Base-by-base conservation (phyloP, 176 grass and related monocot species). In the Triticum urartu region DNA sequence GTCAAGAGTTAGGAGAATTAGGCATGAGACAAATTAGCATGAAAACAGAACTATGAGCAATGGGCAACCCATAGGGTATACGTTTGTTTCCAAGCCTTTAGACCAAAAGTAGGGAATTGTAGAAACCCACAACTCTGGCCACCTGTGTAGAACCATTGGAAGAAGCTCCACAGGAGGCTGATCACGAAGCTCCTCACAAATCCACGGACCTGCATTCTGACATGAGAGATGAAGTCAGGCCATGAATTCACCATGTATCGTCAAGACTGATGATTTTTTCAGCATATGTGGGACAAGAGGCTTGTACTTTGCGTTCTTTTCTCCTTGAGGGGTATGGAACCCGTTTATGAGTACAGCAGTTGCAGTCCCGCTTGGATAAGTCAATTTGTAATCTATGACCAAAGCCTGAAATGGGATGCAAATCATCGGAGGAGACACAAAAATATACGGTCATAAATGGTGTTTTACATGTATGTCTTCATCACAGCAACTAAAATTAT, bases 51-150 rank as follows among this genome's bases (percentile, higher is more conserved):
- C 22, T 75, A 80, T 9, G 42, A 75, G 20, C 11, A 34, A 79
- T 47, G 47, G 20, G 62, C 30, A 36, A 71, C 5, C 21, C 35
- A 68, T 48, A 34, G 59, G 52, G 13, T 10, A 36, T 95, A 98
- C 95, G 95, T 93, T 82, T 98, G 92, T 85, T 98, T 93, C 93
- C 89, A 95, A 75, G 95, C 93, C 86, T 95, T 91, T 18, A 98
- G 60, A 35, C 95, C 95, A 15, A 98, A 95, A 65, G 93, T 98
- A 74, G 93, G 95, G 83, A 98, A 98, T 18, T 98, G 91, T 62
- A 94, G 68, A 87, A 98, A 98, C 73, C 91, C 95, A 75, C 95
- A 98, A 52, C 42, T 72, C 43, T 90, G 87, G 72, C 95, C 93
- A 24, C 95, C 95, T 30, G 95, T 89, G 84, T 93, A 98, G 85